phyloP scores from a whole-genome alignment of 2,329 filamentous ascomycete species.

The Talaromyces sp. region DNA sequence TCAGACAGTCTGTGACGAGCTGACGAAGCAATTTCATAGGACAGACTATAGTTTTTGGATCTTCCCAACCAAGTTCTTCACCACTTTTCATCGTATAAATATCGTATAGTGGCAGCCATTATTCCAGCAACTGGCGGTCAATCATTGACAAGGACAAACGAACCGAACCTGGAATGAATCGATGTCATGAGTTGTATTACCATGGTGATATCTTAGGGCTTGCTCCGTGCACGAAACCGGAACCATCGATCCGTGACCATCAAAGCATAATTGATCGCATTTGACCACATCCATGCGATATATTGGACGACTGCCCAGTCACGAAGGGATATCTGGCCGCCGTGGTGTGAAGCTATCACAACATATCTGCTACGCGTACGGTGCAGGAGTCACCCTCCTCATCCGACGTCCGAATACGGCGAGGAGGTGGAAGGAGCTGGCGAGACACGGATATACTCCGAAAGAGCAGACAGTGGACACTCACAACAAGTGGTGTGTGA shows the following conservation, averaged over 20 bases:
- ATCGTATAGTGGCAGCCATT: neutral
- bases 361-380: neutral
- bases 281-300: neutral
- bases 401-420: neutral
- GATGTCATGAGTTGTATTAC: neutral
- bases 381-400: too few species aligned
- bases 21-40: neutral
- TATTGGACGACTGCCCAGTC: neutral
- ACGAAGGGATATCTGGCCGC: too few species aligned
- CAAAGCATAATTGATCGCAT: neutral
- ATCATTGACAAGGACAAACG: neutral
- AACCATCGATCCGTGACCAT: neutral
- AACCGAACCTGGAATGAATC: neutral
- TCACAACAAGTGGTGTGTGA: too few species aligned
- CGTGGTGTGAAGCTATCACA: neutral
- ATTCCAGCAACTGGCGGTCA: neutral
- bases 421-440: neutral
- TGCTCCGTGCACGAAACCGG: neutral
- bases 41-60: neutral
- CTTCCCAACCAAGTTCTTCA: neutral
- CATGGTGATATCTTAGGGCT: neutral
- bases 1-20: neutral
- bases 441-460: neutral
- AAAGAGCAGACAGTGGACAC: too few species aligned
- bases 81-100: neutral